Percentiles rank a stretch among this genome's conserved stretches.
These are phyloP conservation scores for Elasticomyces elasticus DNA, from an alignment of 495 filamentous ascomycete species.

Conservation along the genomic window DNA sequence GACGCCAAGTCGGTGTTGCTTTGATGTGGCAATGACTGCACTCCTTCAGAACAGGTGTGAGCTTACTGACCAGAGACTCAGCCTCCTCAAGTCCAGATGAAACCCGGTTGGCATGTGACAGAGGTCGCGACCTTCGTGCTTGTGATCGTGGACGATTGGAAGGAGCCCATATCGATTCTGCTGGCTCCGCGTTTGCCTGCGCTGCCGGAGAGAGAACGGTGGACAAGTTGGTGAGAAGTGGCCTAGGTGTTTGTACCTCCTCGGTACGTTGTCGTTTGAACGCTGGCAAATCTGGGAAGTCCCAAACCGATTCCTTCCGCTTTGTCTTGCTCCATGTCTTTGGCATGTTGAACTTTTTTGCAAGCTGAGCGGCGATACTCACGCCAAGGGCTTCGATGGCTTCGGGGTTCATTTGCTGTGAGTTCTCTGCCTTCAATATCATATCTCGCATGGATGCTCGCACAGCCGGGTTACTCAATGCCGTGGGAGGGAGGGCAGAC, in stretches of 20 bases:
- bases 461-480: constrained; percentile 6
- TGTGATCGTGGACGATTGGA: background rate
- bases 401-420: background rate
- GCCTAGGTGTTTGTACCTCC: background rate
- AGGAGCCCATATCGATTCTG: constrained; percentile 11
- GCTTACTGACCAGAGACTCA: background rate
- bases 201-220: background rate
- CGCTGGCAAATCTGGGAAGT: constrained; percentile 13
- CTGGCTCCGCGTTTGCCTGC: background rate
- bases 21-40: constrained; percentile 13
- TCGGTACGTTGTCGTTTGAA: background rate
- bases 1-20: constrained; percentile 8
- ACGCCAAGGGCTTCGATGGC: constrained; percentile 12
- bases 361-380: constrained; percentile 17
- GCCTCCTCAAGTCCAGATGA: too few relatives aligned
- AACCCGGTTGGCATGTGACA: too few relatives aligned
- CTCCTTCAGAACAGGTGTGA: background rate
- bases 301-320: constrained; percentile 10
- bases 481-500: too few relatives aligned
- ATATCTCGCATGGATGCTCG: constrained; percentile 6
- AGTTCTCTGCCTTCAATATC: background rate
- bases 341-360: constrained; percentile 1
- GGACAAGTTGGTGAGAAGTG: background rate
- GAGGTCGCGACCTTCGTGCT: background rate
- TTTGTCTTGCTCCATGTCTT: background rate